phyloP scores from a whole-genome alignment of 192 early-diverging fungal genomes.

The Hyaloraphidium curvatum region DNA sequence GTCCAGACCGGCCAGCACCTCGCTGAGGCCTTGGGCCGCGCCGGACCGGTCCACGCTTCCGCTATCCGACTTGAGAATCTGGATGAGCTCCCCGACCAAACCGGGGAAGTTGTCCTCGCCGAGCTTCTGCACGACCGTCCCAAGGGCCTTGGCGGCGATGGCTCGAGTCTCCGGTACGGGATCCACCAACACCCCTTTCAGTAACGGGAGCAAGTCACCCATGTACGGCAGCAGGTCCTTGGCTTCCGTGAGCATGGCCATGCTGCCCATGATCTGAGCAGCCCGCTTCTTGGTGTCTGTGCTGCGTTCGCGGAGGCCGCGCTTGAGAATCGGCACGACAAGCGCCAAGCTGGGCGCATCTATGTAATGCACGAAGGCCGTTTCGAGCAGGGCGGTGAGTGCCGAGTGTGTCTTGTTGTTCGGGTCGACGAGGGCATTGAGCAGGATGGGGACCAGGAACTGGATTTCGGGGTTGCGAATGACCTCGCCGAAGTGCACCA shows the following conservation, averaged over 20 bases:
- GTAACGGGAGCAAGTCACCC: slow-evolving; percentile 52
- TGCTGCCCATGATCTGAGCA: slow-evolving; percentile 96
- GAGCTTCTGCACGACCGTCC: slow-evolving; percentile 74
- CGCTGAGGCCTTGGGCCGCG: slow-evolving; percentile 90
- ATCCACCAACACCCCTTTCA: slow-evolving; percentile 82
- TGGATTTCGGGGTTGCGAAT: slow-evolving; percentile 98
- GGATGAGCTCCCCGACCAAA: slow-evolving; percentile 66
- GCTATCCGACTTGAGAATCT: slow-evolving; percentile 59
- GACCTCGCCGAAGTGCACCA: slow-evolving; percentile 78
- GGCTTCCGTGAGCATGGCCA: slow-evolving; percentile 84
- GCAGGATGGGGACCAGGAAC: slow-evolving; percentile 61
- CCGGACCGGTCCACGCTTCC: slow-evolving; percentile 84
- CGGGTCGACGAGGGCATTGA: slow-evolving; percentile 76
- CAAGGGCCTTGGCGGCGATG: slow-evolving; percentile 81
- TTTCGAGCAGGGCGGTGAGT: slow-evolving; percentile 66
- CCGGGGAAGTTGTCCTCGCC: slow-evolving; percentile 87
- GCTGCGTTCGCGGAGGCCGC: slow-evolving; percentile 72
- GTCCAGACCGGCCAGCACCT: slow-evolving; percentile 79
- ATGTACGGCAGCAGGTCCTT: slow-evolving; percentile 88
- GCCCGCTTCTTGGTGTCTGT: slow-evolving; percentile 87
- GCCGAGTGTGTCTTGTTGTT: slow-evolving; percentile 66
- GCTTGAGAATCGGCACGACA: slow-evolving; percentile 81
- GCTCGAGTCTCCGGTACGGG: slow-evolving; percentile 92
- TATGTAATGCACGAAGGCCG: slow-evolving; percentile 96
- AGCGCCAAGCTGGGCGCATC: slow-evolving; percentile 89